Evolutionary conservation across 192 early-diverging fungal genomes (phyloP), one percentile per base, ranked within the genome.

Genomic region (Coemansia sp.): DNA sequence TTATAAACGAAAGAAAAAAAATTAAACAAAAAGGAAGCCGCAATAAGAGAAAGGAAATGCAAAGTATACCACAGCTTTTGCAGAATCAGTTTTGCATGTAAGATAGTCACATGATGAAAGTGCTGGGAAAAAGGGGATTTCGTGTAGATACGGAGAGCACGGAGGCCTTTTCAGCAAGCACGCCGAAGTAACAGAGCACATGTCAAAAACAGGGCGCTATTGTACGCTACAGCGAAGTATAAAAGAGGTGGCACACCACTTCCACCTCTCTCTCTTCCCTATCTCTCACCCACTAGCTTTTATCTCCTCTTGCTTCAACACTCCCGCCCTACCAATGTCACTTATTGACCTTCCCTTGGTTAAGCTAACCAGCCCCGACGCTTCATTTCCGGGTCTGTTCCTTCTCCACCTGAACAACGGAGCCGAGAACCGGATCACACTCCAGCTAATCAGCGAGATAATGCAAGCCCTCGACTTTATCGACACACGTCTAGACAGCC

Each of bases 361-460:
- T 15, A 68, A 67, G 61, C 77, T 84, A 50, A 80, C 68, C 61
- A 74, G 66, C 53, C 82, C 82, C 9, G 74, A 77, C 23, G 21
- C 77, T 0, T 57, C 64, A 14, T 64, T 74, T 34, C 82, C 77
- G 8, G 70, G 63, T 5, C 60, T 92, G 37, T 92, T 91, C 38
- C 77, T 92, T 12, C 65, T 92, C 42, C 84, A 86, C 50, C 80
- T 91, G 73, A 82, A 84, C 79, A 84, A 88, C 55, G 86, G 85
- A 37, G 82, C 65, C 0, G 82, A 91, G 50, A 91, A 91, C 75
- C 85, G 90, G n/a, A 90, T 92, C 73, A 89, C 84, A 0, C 69
- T 69, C 21, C 79, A 85, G 58, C 87, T 89, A 64, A 84, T 87
- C 61, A 27, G 53, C 6, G 80, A 85, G n/a, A 82, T 93, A 42